A percentile compares a stretch with the other conserved stretches of the same genome.
phyloP scores from a whole-genome alignment of 2,329 filamentous ascomycete genomes.

The Sporothrix globosa region DNA sequence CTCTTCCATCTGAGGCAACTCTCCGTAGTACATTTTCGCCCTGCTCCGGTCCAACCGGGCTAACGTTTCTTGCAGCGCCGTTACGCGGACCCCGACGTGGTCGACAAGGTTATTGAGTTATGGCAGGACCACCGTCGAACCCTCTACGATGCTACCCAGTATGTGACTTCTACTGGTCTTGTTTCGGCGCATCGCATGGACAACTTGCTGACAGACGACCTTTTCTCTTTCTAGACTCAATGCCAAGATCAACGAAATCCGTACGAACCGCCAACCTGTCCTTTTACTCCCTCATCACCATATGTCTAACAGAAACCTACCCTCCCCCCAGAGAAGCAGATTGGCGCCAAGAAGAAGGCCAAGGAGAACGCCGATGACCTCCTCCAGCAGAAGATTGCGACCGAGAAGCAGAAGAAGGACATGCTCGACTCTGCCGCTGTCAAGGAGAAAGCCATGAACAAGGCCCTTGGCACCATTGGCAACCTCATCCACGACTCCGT shows the following conservation, averaged over 20 bases:
- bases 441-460: slow-evolving; percentile 74
- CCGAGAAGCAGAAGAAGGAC: slow-evolving; percentile 77
- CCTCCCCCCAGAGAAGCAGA: slow-evolving; percentile 34
- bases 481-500: slow-evolving; percentile 92
- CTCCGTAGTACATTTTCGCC: background rate
- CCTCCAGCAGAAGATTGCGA: slow-evolving; percentile 67
- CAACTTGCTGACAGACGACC: background rate
- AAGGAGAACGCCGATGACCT: slow-evolving; percentile 87
- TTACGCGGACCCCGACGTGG: slow-evolving; percentile 76
- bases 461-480: slow-evolving; percentile 81
- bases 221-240: slow-evolving; percentile 54
- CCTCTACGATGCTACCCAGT: slow-evolving; percentile 62
- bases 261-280: slow-evolving; percentile 25
- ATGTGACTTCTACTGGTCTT: background rate
- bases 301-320: background rate
- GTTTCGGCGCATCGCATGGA: background rate
- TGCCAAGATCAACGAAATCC: slow-evolving; percentile 74
- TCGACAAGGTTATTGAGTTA: slow-evolving; percentile 86
- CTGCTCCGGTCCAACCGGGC: background rate
- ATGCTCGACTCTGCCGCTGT: slow-evolving; percentile 70
- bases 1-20: background rate
- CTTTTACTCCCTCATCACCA: background rate
- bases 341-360: slow-evolving; percentile 77
- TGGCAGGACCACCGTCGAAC: slow-evolving; percentile 82
- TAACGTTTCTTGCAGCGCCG: slow-evolving; percentile 54